phyloP scores from a whole-genome alignment of 1,284 basidiomycete genomes.

The Jaminaea rosea region DNA sequence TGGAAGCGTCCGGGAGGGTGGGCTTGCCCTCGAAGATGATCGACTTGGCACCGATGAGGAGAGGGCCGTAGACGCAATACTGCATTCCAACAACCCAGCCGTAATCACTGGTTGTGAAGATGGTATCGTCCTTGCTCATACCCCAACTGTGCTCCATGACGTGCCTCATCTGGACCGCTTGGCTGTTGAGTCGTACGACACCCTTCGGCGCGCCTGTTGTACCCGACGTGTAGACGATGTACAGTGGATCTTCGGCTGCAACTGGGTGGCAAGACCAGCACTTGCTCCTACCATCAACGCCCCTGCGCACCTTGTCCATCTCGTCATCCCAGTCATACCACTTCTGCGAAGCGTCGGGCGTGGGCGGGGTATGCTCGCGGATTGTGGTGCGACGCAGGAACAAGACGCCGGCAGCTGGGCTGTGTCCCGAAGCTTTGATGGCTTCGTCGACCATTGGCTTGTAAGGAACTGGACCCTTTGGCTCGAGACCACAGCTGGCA shows the following conservation, averaged over 20 bases:
- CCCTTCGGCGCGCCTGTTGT: conserved; percentile 42
- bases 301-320: conserved; percentile 9
- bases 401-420: conserved; percentile 22
- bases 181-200: conserved; percentile 30
- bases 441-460: conserved; percentile 39
- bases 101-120: conserved; percentile 27
- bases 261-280: conserved; percentile 31
- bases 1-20: conserved; percentile 39
- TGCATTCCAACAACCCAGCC: conserved; percentile 32
- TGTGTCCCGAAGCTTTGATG: conserved; percentile 22
- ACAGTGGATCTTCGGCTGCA: conserved; percentile 31
- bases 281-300: conserved; percentile 14
- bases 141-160: conserved; percentile 38
- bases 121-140: conserved; percentile 21
- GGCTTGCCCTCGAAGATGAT: conserved; percentile 44
- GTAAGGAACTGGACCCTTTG: conserved; percentile 35
- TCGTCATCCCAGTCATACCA: conserved; percentile 38
- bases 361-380: conserved; percentile 20
- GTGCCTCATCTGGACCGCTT: conserved; percentile 33
- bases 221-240: conserved; percentile 16
- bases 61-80: conserved; percentile 36
- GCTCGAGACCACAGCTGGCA: conserved; percentile 39
- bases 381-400: conserved; percentile 31
- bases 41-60: conserved; percentile 32
- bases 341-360: background rate